Evolutionary conservation across 2,329 filamentous ascomycete species (phyloP), one percentile per base, ranked within the genome.

Genomic region (Calonectria henricotiae): DNA sequence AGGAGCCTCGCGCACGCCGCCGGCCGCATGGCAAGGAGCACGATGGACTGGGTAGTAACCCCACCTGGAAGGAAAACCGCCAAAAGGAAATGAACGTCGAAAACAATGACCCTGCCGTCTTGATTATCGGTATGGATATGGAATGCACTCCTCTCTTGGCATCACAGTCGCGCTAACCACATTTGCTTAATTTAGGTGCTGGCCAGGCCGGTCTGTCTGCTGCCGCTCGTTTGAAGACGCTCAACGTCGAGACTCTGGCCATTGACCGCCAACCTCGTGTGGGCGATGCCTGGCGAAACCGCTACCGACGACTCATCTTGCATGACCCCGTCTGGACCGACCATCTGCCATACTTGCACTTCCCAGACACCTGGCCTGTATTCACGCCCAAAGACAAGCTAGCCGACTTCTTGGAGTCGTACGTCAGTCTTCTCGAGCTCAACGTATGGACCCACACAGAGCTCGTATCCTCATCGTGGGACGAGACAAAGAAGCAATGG

Each of bases 181-280:
- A 13, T 5, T 9, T 15, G 32, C 30, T 39, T 27, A 13, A 58
- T 39, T 15, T 17, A 58, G 51, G 51, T 5, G 51, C 51, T 8
- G 51, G 51, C 3, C 51, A 58, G 13, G 51, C 51, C 2, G 51
- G 51, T 17, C 17, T 58, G n/a, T 58, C 51, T 25, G 51, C 51
- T 39, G 51, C 51, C 11, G 51, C 51, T 17, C 51, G 51, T 4
- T 39, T 58, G 20, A 58, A 39, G 51, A 58, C 35, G 32, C 51
- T 58, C 20, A 58, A 58, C 3, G 35, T 58, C 5, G 37, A 58
- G n/a, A 58, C 51, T 3, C 12, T 58, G 11, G 39, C 51, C 25
- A 58, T 58, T 58, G 51, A 58, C 35, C 51, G 51, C 32, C 51
- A 58, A 39, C 51, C 51, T 15, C 51, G 51, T 11, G 51, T 58